Evolutionary conservation across 164 flowering plant genomes (phyloP), one percentile per base, ranked within the genome.

Genomic region (Magnolia kwangsiensis): DNA sequence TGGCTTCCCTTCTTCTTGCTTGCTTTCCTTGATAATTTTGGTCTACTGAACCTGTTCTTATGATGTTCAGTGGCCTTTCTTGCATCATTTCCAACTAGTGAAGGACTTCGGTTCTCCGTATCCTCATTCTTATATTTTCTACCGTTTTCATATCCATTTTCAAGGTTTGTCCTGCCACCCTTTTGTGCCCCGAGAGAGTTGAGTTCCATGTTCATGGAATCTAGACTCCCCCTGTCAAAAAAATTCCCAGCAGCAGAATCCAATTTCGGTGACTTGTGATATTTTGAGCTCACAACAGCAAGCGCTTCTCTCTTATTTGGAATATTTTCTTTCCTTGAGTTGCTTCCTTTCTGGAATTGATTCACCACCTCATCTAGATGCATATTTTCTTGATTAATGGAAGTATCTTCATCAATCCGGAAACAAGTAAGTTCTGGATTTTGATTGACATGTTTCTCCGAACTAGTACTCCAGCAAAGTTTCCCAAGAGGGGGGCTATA

Each of bases 391-490:
- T 95, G 96, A 81, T 81, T 83, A 31, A 78, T 85, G 79, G 85
- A 76, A 8, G 91, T 86, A 84, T 88, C 91, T 83, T 91, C 95
- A 76, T 86, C 87, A 76, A 89, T 91, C 24, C 88, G 85, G 70
- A 87, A 90, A 81, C 92, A 89, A 51, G 83, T 85, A 71, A 89
- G 89, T 74, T 92, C 97, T 63, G 90, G 88, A 77, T 86, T 92
- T 74, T 75, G 77, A 72, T 86, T 87, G 14, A 71, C 72, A 37
- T 78, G 78, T 79, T 82, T 88, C 84, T 70, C 89, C 71, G 92
- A 88, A 83, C 91, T 67, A 65, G 77, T 82, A 74, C 85, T 84
- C 55, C 86, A 86, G 85, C 88, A 86, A 3, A 85, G 58, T 84
- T 85, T 94, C 67, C 88, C 85, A 73, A 82, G 77, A 21, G 97